Percentiles rank a stretch among this genome's conserved stretches.
Evolutionary conservation across 345 rosid species (phyloP).

Genomic region (Clausena lansium): DNA sequence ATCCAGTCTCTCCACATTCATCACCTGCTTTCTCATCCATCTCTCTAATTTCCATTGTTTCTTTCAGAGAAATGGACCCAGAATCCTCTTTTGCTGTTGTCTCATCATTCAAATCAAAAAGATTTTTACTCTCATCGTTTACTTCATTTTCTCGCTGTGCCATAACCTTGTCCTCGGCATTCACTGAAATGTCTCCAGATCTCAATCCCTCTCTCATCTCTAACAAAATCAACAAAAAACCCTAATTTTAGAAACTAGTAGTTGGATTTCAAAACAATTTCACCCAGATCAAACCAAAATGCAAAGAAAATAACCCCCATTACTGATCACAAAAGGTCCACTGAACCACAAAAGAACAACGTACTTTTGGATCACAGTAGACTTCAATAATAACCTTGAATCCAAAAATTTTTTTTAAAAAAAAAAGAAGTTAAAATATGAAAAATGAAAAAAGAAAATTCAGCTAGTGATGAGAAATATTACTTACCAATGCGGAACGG

Average conservation of each 20-base stretch:
- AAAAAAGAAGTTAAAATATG: neutral
- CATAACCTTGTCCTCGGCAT: slow-evolving; percentile 25
- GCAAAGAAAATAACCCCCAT: neutral
- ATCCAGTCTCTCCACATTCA: slow-evolving; percentile 15
- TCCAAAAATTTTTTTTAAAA: neutral
- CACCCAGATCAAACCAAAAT: slow-evolving; percentile 1
- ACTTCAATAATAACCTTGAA: neutral
- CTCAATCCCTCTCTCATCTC: slow-evolving; percentile 44
- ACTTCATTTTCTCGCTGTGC: slow-evolving; percentile 13
- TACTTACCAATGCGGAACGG: slow-evolving; percentile 9
- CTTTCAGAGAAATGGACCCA: slow-evolving; percentile 2
- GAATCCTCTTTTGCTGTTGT: neutral
- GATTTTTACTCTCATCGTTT: slow-evolving; percentile 8
- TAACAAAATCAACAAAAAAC: slow-evolving; percentile 13
- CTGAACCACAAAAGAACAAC: neutral
- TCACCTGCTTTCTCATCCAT: slow-evolving; percentile 8
- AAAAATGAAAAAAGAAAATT: neutral
- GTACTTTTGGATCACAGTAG: neutral
- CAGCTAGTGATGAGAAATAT: neutral
- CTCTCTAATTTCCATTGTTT: slow-evolving; percentile 11
- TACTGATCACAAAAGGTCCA: neutral
- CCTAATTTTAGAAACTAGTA: slow-evolving; percentile 6
- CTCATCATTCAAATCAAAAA: slow-evolving; percentile 25
- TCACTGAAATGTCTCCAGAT: slow-evolving; percentile 24
- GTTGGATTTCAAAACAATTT: slow-evolving; percentile 5